These are phyloP conservation scores for Sporisorium graminicola DNA, from an alignment of 1,284 basidiomycete genomes.

Conservation along the genomic window DNA sequence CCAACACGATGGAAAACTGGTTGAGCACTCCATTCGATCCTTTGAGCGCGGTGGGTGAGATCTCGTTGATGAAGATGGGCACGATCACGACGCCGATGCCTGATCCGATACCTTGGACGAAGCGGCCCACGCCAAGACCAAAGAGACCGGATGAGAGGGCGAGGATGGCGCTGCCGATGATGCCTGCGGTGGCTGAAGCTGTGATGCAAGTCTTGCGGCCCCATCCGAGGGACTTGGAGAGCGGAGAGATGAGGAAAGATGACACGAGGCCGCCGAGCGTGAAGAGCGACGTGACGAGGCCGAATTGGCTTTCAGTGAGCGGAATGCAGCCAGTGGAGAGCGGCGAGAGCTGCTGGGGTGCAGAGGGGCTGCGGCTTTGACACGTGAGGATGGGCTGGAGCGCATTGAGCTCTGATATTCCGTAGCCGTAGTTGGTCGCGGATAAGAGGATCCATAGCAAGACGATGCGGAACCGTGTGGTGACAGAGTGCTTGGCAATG, in stretches of 20 bases:
- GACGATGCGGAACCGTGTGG: conserved; percentile 40
- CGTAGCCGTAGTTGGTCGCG: conserved; percentile 64
- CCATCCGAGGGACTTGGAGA: conserved; percentile 32
- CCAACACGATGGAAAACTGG: conserved; percentile 71
- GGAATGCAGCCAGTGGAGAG: conserved; percentile 44
- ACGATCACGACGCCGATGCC: conserved; percentile 87
- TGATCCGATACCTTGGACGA: conserved; percentile 82
- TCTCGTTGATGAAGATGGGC: conserved; percentile 85
- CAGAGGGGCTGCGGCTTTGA: conserved; percentile 14
- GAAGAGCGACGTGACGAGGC: conserved; percentile 83
- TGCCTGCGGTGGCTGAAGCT: conserved; percentile 28
- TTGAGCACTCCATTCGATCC: conserved; percentile 85
- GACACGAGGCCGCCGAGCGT: conserved; percentile 88
- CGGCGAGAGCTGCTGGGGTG: conserved; percentile 12
- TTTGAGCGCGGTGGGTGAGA: conserved; percentile 79
- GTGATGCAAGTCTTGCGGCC: conserved; percentile 40
- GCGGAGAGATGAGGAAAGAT: conserved; percentile 45
- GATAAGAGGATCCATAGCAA: conserved; percentile 59
- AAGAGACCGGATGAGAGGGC: conserved; percentile 10
- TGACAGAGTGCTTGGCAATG: conserved; percentile 18
- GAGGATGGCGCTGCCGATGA: conserved; percentile 34
- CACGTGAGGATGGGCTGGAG: conserved; percentile 59
- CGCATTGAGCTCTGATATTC: conserved; percentile 66
- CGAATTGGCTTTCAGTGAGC: conserved; percentile 73
- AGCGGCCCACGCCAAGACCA: conserved; percentile 55